phyloP scores from a whole-genome alignment of 2,329 filamentous ascomycete genomes.

The Aspergillus fructus region DNA sequence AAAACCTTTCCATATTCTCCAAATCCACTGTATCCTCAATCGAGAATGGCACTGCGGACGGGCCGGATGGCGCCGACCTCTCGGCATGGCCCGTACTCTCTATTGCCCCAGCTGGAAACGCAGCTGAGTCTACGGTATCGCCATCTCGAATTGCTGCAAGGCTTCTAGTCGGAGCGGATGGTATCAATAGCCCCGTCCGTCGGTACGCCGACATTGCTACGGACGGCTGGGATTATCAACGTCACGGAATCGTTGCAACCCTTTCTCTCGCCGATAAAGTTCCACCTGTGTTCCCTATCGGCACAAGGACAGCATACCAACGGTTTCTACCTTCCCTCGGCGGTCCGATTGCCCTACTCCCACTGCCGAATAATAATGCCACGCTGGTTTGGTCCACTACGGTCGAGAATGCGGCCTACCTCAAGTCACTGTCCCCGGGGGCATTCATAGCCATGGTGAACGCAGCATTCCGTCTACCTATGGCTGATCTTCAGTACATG shows the following conservation, averaged over 20 bases:
- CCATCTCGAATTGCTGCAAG: conserved; percentile 69
- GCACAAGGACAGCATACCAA: conserved; percentile 80
- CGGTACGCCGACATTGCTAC: conserved; percentile 83
- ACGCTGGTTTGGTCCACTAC: conserved; percentile 96
- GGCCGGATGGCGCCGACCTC: conserved; percentile 70
- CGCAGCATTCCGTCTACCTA: conserved; percentile 80
- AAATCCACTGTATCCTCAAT: conserved; percentile 79
- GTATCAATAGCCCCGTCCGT: conserved; percentile 90
- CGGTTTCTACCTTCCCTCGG: conserved; percentile 78
- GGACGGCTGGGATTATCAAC: conserved; percentile 88
- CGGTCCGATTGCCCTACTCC: conserved; percentile 87
- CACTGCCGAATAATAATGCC: conserved; percentile 77
- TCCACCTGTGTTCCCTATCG: conserved; percentile 29
- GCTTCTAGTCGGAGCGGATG: conserved; percentile 88
- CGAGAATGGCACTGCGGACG: conserved; percentile 68
- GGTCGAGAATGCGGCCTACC: conserved; percentile 70
- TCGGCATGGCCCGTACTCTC: conserved; percentile 84
- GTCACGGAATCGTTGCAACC: conserved; percentile 89
- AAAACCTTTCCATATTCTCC: conserved; percentile 67
- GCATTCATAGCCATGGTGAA: conserved; percentile 90
- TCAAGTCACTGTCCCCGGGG: conserved; percentile 70
- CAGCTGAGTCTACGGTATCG: conserved; percentile 11
- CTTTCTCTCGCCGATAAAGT: conserved; percentile 62
- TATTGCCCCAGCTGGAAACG: conserved; percentile 55
- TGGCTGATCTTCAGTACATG: conserved; percentile 80